Evolutionary conservation across 257 asterid species (phyloP).

Genomic region (Capsicum pubescens): DNA sequence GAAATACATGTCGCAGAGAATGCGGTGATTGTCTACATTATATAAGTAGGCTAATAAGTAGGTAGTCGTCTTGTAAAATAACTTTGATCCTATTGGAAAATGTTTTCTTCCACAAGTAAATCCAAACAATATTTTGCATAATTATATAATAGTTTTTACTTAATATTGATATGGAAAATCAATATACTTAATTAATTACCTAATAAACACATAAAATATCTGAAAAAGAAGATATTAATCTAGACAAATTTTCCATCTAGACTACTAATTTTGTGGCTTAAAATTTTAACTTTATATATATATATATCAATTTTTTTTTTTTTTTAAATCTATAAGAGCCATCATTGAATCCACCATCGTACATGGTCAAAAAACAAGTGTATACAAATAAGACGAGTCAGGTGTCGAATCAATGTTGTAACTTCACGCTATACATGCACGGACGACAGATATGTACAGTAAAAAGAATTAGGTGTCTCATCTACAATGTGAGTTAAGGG

Average conservation of each 20-base stretch:
- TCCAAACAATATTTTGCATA: neutral
- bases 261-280: neutral
- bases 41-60: too few species aligned
- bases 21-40: too few species aligned
- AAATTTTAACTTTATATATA: neutral
- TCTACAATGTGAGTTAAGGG: too few species aligned
- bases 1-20: too few species aligned
- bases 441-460: too few species aligned
- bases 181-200: neutral
- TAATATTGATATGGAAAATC: neutral
- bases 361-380: neutral
- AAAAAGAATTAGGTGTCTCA: too few species aligned
- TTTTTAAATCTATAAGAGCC: too few species aligned
- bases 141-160: neutral
- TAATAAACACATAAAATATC: neutral
- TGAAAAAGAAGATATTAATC: neutral
- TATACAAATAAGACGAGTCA: too few species aligned
- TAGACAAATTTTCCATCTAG: neutral
- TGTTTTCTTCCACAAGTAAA: neutral
- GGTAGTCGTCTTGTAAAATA: neutral
- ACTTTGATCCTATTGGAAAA: neutral
- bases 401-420: too few species aligned
- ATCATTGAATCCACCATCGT: neutral
- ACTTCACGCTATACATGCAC: too few species aligned
- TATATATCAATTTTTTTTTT: too few species aligned